Evolutionary conservation across 2,329 filamentous ascomycete species (phyloP), one percentile per base, ranked within the genome.

Genomic region (Endothia cerciana): DNA sequence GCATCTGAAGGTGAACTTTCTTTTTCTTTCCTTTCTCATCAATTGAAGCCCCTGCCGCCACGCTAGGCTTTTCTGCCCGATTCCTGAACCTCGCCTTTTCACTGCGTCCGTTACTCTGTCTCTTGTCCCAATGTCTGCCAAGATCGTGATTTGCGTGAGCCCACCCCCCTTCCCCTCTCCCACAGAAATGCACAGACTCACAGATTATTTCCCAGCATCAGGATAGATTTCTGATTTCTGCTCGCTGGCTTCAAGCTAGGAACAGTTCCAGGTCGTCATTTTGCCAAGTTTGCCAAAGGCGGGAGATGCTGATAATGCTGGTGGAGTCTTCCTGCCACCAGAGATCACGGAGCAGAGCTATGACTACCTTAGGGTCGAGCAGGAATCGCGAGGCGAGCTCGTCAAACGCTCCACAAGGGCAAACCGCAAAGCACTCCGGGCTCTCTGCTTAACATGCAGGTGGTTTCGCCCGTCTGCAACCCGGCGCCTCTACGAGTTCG

Each of bases 261-360:
- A 30, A 13, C 15, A 51, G 17, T 25, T 2, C 10, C 47, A 51
- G 13, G 15, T 1, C 25, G 28, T 22, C 25, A 25, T n/a, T 10
- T 25, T 49, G 25, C 17, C 47, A 28, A 17, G 13, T 10, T 6
- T 28, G 25, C 47, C 28, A 8, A 51, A 13, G 11, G 6, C 13
- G 28, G 22, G 25, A 51, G 17, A 5, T 10, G 47, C 25, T 17
- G 47, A 22, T 3, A 13, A 22, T 3, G 11, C 11, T 17, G 22
- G 47, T 11, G 13, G 47, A 7, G 25, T 51, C 4, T 51, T 17
- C 13, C 22, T 51, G 22, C 47, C 47, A 28, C 47, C 60, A 4
- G 60, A 62, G 6, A 30, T 62, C 33, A 55, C 51, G 3, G 13
- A 53, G 4, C 33, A 10, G 15, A 62, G 53, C 10, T 62, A 45